Conservation (phyloP, 73 alveolate species). For the Strombidium stylifer region DNA sequence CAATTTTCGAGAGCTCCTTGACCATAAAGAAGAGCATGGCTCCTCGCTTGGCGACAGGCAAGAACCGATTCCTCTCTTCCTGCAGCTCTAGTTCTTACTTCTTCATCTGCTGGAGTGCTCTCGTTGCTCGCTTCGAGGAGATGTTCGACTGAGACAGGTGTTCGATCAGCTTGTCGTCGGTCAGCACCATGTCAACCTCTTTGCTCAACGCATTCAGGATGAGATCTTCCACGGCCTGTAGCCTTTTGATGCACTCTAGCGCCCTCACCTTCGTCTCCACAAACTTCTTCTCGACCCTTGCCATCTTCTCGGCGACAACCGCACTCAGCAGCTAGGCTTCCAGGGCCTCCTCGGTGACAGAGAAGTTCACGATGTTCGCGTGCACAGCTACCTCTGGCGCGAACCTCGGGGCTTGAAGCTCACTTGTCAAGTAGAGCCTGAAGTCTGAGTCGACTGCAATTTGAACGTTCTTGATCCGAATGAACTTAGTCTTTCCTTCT, state of each 20-base stretch:
- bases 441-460: conserved; percentile 83
- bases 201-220: conserved; percentile 39
- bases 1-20: conserved; percentile 83
- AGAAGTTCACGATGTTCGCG: conserved; percentile 81
- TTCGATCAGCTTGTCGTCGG: conserved; percentile 90
- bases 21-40: conserved; percentile 76
- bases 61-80: conserved; percentile 75
- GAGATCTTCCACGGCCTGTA: conserved; percentile 46
- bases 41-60: conserved; percentile 89
- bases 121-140: conserved; percentile 73
- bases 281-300: conserved; percentile 78
- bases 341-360: conserved; percentile 81
- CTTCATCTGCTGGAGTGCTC: conserved; percentile 79
- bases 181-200: conserved; percentile 78
- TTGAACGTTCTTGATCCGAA: conserved; percentile 82
- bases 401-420: conserved; percentile 98
- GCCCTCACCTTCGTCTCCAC: conserved; percentile 51
- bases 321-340: conserved; percentile 99
- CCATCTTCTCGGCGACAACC: conserved; percentile 97
- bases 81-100: conserved; percentile 84
- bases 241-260: conserved; percentile 24
- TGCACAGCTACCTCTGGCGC: conserved; percentile 98
- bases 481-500: conserved; percentile 85
- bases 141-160: conserved; percentile 85
- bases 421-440: conserved; percentile 96